A percentile compares a stretch with the other conserved stretches of the same genome.
phyloP scores from a whole-genome alignment of 371 early-diverging fungal species.

The Mortierella sp. region DNA sequence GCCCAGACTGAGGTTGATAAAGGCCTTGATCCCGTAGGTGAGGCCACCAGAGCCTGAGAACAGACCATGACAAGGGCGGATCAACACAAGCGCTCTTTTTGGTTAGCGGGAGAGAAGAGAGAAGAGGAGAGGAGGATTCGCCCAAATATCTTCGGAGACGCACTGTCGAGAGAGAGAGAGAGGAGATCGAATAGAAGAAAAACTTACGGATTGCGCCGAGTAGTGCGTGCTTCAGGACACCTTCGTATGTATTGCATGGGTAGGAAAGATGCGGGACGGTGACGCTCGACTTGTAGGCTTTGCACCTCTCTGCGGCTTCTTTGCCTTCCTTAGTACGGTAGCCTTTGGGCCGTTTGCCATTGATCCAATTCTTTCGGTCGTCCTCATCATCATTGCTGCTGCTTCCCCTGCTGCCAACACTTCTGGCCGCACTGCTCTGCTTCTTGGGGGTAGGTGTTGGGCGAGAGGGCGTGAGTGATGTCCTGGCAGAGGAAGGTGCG shows the following conservation, averaged over 20 bases:
- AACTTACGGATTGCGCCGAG: slow-evolving; percentile 49
- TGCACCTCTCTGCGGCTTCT: slow-evolving; percentile 47
- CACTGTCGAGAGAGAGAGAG: background rate
- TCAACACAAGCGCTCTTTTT: too few relatives aligned
- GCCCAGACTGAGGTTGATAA: slow-evolving; percentile 38
- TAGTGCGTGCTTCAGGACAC: slow-evolving; percentile 45
- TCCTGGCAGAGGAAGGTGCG: too few relatives aligned
- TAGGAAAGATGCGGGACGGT: slow-evolving; percentile 40
- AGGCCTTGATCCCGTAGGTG: slow-evolving; percentile 36
- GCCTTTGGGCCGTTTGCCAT: slow-evolving; percentile 48
- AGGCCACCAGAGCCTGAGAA: slow-evolving; percentile 29
- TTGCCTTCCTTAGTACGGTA: slow-evolving; percentile 48
- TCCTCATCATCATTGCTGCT: slow-evolving; percentile 9
- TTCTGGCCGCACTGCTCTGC: too few relatives aligned
- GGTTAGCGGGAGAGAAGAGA: too few relatives aligned
- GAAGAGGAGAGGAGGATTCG: too few relatives aligned
- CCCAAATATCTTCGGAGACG: too few relatives aligned
- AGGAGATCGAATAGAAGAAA: background rate
- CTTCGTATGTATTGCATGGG: slow-evolving; percentile 43
- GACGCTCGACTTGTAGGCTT: slow-evolving; percentile 41
- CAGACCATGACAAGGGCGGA: too few relatives aligned
- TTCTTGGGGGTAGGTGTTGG: too few relatives aligned
- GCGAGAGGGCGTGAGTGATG: too few relatives aligned
- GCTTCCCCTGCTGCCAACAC: too few relatives aligned
- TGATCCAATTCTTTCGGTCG: slow-evolving; percentile 36